phyloP scores from a whole-genome alignment of 495 filamentous ascomycete species.

The Tuber calosporum region DNA sequence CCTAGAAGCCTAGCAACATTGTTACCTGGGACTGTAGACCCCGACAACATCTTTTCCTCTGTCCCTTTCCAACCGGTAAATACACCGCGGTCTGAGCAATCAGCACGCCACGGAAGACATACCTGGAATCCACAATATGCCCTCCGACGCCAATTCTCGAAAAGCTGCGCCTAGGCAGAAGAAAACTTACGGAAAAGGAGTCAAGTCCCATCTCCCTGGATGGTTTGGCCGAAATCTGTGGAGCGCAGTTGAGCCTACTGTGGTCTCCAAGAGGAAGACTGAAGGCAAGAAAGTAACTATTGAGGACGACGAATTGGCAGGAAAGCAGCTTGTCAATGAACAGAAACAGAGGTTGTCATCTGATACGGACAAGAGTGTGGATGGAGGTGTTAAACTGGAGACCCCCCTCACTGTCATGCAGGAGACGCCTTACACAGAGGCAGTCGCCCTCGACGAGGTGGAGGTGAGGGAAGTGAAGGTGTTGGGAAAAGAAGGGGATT shows the following conservation, averaged over 20 bases:
- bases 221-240: constrained; percentile 36
- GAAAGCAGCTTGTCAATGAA: constrained; percentile 25
- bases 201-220: constrained; percentile 37
- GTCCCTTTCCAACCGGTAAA: constrained; percentile 6
- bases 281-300: constrained; percentile 10
- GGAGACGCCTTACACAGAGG: background rate
- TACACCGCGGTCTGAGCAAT: background rate
- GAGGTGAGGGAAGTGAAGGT: constrained; percentile 12
- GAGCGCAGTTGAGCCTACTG: constrained; percentile 26
- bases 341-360: constrained; percentile 9
- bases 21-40: constrained; percentile 15
- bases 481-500: constrained; percentile 16
- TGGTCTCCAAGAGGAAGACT: constrained; percentile 8
- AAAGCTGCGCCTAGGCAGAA: constrained; percentile 22
- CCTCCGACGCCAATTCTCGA: constrained; percentile 17
- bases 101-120: background rate
- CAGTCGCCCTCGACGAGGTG: background rate
- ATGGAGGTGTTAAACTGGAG: constrained; percentile 6
- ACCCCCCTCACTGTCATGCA: background rate
- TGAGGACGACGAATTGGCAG: constrained; percentile 14
- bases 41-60: constrained; percentile 12
- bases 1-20: background rate
- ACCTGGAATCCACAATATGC: constrained; percentile 9
- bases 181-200: constrained; percentile 39
- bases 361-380: constrained; percentile 6